Base-by-base conservation (phyloP, 2,329 filamentous ascomycete species). In the Dichotomopilus funicola region DNA sequence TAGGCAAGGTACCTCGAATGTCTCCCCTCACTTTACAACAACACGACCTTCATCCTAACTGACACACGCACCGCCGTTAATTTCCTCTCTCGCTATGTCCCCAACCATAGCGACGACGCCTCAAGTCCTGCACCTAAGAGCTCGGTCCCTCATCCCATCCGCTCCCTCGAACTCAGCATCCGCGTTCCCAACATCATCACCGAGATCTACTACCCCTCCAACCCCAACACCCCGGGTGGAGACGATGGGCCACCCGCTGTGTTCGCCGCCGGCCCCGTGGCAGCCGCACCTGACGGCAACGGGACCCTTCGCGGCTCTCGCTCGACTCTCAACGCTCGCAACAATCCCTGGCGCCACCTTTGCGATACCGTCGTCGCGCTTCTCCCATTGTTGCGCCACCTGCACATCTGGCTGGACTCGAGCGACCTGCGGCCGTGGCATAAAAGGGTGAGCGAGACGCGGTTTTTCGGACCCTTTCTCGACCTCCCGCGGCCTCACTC, bases 351-450 rank as follows among this genome's bases (percentile, higher is more conserved):
- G 68, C 59, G 62, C 49, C 58, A 55, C 1, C 59, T 69, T 1
- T 66, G 67, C 59, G 53, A 54, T 49, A 51, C 19, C 5, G 47
- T 68, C 1, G 58, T 48, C 9, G 33, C 51, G 9, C 48, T 65
- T 9, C 54, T 54, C 5, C 42, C 43, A 5, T 62, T 69, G 31
- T 61, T 70, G 31, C 61, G 62, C 11, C 42, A 51, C 12, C 62
- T 70, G 35, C 62, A 58, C 52, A 36, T 69, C 45, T 68, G 65
- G 60, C 56, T 67, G 42, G 64, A 69, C 57, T 61, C 64, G 36
- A 52, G 60, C 44, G 65, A 69, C 56, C 61, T 67, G 44, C 60
- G 65, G 7, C 62, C 63, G 1, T 70, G 68, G 68, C 60, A 65
- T 57, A 60, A 61, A 47, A 60, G 64, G 6, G 64, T 67, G 27